Conservation (phyloP, 2,329 filamentous ascomycete species). For the Nakataea oryzae region DNA sequence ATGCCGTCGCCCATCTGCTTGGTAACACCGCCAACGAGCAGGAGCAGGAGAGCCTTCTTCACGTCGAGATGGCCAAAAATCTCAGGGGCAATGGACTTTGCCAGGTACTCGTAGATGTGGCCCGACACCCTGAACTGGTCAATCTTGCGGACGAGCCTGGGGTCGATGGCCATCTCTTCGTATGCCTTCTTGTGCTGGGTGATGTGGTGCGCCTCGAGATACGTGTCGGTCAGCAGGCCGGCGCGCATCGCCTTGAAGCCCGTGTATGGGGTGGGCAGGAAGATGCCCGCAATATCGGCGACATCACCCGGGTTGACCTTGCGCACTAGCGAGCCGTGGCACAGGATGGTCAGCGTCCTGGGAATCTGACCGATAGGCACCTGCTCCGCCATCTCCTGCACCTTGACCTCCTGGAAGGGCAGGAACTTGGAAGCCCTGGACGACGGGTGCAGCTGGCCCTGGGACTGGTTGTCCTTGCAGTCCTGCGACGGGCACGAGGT, state of each 20-base stretch:
- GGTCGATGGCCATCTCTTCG: constrained; percentile 79
- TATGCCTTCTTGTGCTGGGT: constrained; percentile 98
- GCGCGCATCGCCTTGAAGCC: constrained; percentile 96
- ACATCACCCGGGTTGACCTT: constrained; percentile 90
- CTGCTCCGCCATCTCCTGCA: constrained; percentile 98
- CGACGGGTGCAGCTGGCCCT: constrained; percentile 86
- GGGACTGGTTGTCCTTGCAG: constrained; percentile 81
- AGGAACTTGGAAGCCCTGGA: constrained; percentile 95
- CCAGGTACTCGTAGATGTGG: constrained; percentile 90
- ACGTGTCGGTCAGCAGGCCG: constrained; percentile 93
- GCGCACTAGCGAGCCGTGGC: constrained; percentile 76
- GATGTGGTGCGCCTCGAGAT: constrained; percentile 87
- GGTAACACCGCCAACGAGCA: constrained; percentile 89
- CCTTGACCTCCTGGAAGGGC: constrained; percentile 96
- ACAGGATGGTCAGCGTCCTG: constrained; percentile 78
- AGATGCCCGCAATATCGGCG: constrained; percentile 88
- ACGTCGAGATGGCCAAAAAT: constrained; percentile 96
- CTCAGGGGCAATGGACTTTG: constrained; percentile 92
- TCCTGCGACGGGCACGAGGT: constrained; percentile 82
- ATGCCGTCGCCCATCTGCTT: constrained; percentile 98
- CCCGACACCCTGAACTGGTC: constrained; percentile 76
- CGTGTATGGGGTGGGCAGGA: constrained; percentile 96
- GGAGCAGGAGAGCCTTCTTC: constrained; percentile 92
- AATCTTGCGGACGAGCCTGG: constrained; percentile 70
- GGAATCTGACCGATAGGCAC: constrained; percentile 97